Conservation (phyloP, 805 yeast genomes). For the Metschnikowia kofuensis region DNA sequence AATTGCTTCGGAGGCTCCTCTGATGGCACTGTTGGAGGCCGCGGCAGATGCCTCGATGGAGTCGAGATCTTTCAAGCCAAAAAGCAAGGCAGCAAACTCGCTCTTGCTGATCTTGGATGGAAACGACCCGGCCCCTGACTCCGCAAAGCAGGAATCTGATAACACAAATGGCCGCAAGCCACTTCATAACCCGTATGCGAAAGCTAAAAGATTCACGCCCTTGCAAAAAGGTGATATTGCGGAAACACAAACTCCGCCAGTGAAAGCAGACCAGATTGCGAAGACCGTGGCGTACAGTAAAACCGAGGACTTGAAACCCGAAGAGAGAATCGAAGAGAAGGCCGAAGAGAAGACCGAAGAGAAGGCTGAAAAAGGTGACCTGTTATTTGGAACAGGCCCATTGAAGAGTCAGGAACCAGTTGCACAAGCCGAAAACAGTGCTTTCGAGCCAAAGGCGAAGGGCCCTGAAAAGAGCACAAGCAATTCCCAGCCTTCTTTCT, state of each 20-base stretch:
- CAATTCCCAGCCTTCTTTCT: background rate
- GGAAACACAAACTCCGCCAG: background rate
- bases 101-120: slow-evolving; percentile 43
- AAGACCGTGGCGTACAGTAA: slow-evolving; percentile 35
- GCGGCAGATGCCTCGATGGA: slow-evolving; percentile 5
- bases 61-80: slow-evolving; percentile 20
- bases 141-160: too few species aligned
- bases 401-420: background rate
- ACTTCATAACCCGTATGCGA: slow-evolving; percentile 18
- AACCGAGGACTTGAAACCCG: slow-evolving; percentile 22
- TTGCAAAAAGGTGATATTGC: slow-evolving; percentile 6
- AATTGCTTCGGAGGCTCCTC: slow-evolving; percentile 9
- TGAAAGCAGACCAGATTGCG: slow-evolving; percentile 33
- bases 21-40: slow-evolving; percentile 1
- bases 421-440: background rate
- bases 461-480: background rate
- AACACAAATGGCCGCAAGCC: slow-evolving; percentile 4
- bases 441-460: background rate
- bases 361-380: background rate
- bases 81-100: slow-evolving; percentile 50
- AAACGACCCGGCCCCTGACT: background rate
- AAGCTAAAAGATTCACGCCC: slow-evolving; percentile 11
- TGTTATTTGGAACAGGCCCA: background rate
- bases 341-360: background rate
- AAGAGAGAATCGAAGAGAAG: background rate